Evolutionary conservation across 495 filamentous ascomycete species (phyloP), one percentile per base, ranked within the genome.

Genomic region (Evernia prunastri): DNA sequence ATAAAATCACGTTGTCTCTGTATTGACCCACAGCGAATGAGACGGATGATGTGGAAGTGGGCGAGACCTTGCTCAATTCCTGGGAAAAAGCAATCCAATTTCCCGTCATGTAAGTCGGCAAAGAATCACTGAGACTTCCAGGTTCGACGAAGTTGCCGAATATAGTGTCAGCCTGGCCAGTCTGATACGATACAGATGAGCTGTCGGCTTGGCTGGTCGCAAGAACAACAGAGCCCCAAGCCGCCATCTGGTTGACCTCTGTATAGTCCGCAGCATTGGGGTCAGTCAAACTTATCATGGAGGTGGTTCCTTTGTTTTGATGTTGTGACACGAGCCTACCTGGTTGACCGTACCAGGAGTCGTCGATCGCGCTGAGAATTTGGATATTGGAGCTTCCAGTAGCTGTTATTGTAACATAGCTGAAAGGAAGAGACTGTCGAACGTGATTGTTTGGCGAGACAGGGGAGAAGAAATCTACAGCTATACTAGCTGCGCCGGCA

Each of bases 371-470:
- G 0, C 74, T 74, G 61, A 78, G 80, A 2, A 82, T 62, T 60
- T 83, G 79, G 35, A 82, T 72, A n/a, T 33, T 49, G 5, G 36
- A 43, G 29, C 72, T 67, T 10, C 53, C 67, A 8, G 71, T 68
- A 10, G 86, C 87, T 61, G 84, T 72, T 29, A 93, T 81, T 7
- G 84, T 88, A 58, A 96, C 64, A 73, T 96, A 96, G 64, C 85
- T 84, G 39, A 89, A 92, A 39, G 91, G 91, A 40, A 96, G 81
- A 36, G 89, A 87, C 73, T 96, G 91, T 63, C 89, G 81, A 47
- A 93, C 70, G 25, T 90, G 91, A 60, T 90, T 92, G 0, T 87
- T 86, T 2, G 90, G 89, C 0, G 91, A 93, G n/a, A 96, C 86
- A 0, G 91, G 91, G 18, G 90, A 93, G 59, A 93, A 81, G 73